Percentiles rank a stretch among this genome's conserved stretches.
These are phyloP conservation scores for Epichloe amarillans DNA, from an alignment of 2,329 filamentous ascomycete species.

Conservation along the genomic window DNA sequence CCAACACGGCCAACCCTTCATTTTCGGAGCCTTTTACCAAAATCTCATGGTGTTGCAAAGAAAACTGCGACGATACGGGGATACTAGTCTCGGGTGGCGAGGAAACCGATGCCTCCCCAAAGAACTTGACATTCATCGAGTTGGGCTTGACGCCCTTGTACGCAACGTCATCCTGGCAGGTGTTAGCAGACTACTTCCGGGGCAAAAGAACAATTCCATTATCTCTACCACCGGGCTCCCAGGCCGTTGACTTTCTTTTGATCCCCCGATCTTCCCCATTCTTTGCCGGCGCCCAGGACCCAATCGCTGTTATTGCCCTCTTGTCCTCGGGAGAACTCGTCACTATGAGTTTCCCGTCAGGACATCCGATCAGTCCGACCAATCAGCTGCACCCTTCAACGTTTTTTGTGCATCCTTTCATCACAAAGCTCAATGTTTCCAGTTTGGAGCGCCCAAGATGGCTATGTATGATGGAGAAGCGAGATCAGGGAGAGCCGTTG, in stretches of 20 bases:
- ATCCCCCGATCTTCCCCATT: constrained; percentile 75
- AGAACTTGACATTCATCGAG: constrained; percentile 79
- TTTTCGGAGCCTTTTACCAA: constrained; percentile 63
- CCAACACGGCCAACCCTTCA: constrained; percentile 35
- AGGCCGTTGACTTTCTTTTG: constrained; percentile 68
- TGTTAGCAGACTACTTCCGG: constrained; percentile 64
- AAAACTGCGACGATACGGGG: constrained; percentile 85
- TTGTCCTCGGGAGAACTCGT: constrained; percentile 79
- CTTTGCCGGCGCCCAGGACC: constrained; percentile 79
- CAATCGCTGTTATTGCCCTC: constrained; percentile 68
- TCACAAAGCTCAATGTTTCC: constrained; percentile 58
- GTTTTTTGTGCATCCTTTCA: constrained; percentile 77
- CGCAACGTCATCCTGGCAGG: constrained; percentile 80
- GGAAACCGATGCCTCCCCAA: constrained; percentile 51
- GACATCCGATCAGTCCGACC: constrained; percentile 79
- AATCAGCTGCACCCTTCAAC: constrained; percentile 85
- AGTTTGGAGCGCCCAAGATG: constrained; percentile 67
- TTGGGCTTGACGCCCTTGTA: constrained; percentile 82
- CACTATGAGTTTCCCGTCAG: constrained; percentile 83
- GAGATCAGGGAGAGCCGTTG: constrained; percentile 64
- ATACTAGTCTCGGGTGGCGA: constrained; percentile 77
- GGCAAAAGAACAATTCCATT: constrained; percentile 62
- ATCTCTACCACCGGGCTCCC: constrained; percentile 61
- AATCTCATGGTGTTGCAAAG: constrained; percentile 86
- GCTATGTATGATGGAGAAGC: constrained; percentile 80